Evolutionary conservation across 495 filamentous ascomycete species (phyloP), one percentile per base, ranked within the genome.

Genomic region (Aspergillus homomorphus): DNA sequence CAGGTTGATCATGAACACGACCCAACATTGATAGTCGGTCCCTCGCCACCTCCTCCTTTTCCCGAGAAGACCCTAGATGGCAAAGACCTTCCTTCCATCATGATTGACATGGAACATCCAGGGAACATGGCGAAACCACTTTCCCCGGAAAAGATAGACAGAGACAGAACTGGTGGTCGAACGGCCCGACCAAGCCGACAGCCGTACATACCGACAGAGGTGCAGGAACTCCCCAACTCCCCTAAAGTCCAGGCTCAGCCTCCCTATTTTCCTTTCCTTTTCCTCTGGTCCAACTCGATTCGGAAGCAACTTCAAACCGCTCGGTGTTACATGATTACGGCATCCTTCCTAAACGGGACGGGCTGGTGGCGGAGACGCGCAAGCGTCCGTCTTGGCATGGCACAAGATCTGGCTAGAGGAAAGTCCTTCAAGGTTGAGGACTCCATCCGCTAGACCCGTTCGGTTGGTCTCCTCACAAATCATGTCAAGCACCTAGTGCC

Each of bases 381-480:
- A 78, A 77, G 73, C 74, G 63, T 71, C 65, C 69, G 71, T 73
- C 75, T 77, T 78, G 75, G 74, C 72, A 64, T 45, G 54, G 60
- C 20, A 62, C 63, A 60, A 64, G 73, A 75, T 77, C 67, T 69
- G 70, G 66, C 71, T 68, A 71, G 68, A 70, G 64, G 57, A 12
- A 38, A 38, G 54, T n/a, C 19, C 56, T 52, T 55, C 26, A 12
- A n/a, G 54, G n/a, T n/a, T n/a, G 28, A 38, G 15, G 33, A 38
- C 33, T 53, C 67, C 68, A 69, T 59, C 23, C 56, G 46, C 62
- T 67, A 73, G 58, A 43, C 67, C 58, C 3, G 15, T 61, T 69
- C 41, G 4, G 33, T 48, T 30, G 33, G 5, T 16, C 42, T 48
- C n/a, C 20, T 42, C 51, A 51, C 58, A 45, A 42, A 26, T 54